Evolutionary conservation across 2,329 filamentous ascomycete species (phyloP).

Genomic region (Pestalotiopsis sp.): DNA sequence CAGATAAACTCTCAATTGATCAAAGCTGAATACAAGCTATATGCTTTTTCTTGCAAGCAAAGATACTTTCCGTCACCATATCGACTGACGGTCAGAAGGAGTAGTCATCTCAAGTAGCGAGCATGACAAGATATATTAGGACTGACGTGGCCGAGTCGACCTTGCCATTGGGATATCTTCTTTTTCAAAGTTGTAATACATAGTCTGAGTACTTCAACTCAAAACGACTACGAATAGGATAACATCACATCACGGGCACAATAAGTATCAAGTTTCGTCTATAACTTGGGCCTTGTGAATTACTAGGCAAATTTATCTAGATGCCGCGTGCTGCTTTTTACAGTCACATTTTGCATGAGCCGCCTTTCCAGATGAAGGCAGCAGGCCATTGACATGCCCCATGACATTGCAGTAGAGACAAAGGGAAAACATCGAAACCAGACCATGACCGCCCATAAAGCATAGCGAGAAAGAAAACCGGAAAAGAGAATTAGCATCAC

Average conservation of each 20-base stretch:
- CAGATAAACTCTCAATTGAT: too few relatives aligned
- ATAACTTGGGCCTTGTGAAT: background rate
- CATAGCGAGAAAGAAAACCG: background rate
- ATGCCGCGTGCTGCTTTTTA: background rate
- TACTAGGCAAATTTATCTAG: background rate
- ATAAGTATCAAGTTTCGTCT: background rate
- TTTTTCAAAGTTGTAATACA: too few relatives aligned
- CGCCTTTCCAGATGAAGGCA: background rate
- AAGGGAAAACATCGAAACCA: background rate
- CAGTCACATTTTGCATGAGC: background rate
- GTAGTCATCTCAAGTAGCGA: too few relatives aligned
- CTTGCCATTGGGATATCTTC: too few relatives aligned
- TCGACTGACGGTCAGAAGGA: too few relatives aligned
- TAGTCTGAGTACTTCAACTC: too few relatives aligned
- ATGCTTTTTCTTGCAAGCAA: too few relatives aligned
- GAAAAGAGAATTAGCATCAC: background rate
- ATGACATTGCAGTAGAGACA: background rate
- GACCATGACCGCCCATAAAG: background rate
- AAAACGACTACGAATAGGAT: background rate
- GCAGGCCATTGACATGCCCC: background rate
- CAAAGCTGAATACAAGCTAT: too few relatives aligned
- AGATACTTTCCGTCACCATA: too few relatives aligned
- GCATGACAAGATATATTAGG: too few relatives aligned
- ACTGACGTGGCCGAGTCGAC: too few relatives aligned
- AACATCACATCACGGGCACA: background rate